A percentile compares a stretch with the other conserved stretches of the same genome.
Evolutionary conservation across 2,329 filamentous ascomycete genomes (phyloP).

Genomic region (Aspergillus neotritici): DNA sequence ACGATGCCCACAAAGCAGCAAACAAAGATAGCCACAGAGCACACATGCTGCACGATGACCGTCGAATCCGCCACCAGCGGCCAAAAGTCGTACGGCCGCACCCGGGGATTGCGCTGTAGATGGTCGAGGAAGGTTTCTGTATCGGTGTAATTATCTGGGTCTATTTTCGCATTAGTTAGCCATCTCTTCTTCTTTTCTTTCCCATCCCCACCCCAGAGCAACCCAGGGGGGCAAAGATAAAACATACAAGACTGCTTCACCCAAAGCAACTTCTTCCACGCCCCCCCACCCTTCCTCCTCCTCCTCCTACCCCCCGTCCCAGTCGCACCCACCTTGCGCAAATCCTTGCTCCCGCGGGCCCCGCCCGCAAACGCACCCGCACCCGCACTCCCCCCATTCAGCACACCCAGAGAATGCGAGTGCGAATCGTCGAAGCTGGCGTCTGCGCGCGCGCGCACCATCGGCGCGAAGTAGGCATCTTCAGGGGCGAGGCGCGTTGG

Average conservation of each 20-base stretch:
- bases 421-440: constrained; percentile 33
- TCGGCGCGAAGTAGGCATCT: constrained; percentile 67
- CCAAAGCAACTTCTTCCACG: constrained; percentile 96
- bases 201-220: not conserved
- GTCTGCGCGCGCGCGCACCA: constrained; percentile 52
- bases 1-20: constrained; percentile 91
- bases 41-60: constrained; percentile 94
- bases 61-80: constrained; percentile 90
- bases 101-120: constrained; percentile 84
- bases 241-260: constrained; percentile 85
- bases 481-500: constrained; percentile 72
- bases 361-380: constrained; percentile 37
- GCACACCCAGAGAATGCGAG: constrained; percentile 19
- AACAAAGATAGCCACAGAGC: constrained; percentile 88
- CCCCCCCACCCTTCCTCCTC: constrained; percentile 63
- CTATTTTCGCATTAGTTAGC: constrained; percentile 44
- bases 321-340: constrained; percentile 50
- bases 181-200: not conserved
- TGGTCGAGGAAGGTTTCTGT: constrained; percentile 95
- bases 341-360: constrained; percentile 36
- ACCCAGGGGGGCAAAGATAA: not conserved
- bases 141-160: constrained; percentile 98
- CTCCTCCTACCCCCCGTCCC: constrained; percentile 43
- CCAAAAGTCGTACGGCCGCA: constrained; percentile 98
- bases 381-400: constrained; percentile 39